A percentile compares a stretch with the other conserved stretches of the same genome.
phyloP scores from a whole-genome alignment of 2,329 filamentous ascomycete species.

The Colletotrichum graminicola region DNA sequence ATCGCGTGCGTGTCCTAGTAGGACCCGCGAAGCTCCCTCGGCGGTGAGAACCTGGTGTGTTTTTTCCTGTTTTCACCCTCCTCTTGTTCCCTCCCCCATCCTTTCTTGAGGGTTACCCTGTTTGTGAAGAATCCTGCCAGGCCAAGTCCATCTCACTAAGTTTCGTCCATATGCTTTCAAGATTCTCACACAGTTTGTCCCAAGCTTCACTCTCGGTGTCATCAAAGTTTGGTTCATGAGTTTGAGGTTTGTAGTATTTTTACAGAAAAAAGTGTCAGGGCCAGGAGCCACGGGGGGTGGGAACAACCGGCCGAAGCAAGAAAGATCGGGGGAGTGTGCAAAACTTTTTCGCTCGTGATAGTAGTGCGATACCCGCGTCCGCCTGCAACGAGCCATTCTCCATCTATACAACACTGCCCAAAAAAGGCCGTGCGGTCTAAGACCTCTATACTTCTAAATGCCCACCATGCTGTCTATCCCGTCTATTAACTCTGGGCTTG shows the following conservation, averaged over 20 bases:
- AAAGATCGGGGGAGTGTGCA: conserved; percentile 21
- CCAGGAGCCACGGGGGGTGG: conserved; percentile 40
- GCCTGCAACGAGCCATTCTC: conserved; percentile 32
- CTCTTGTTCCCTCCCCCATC: background rate
- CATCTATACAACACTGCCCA: conserved; percentile 41
- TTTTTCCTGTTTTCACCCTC: background rate
- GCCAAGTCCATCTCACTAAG: too few relatives aligned
- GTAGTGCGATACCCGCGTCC: conserved; percentile 32
- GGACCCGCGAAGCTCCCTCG: background rate
- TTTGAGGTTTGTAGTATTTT: conserved; percentile 43
- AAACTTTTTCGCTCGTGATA: conserved; percentile 37
- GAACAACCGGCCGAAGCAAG: conserved; percentile 17
- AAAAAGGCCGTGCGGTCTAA: conserved; percentile 37
- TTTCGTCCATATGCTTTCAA: too few relatives aligned
- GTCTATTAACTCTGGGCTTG: conserved; percentile 38
- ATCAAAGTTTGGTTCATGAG: background rate
- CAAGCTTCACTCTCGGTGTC: background rate
- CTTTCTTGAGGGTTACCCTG: too few relatives aligned
- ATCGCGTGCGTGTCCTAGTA: background rate
- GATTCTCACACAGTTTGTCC: background rate
- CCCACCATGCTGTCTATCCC: conserved; percentile 41
- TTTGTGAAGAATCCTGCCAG: background rate
- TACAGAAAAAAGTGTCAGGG: conserved; percentile 42
- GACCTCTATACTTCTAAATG: conserved; percentile 40
- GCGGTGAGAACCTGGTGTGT: conserved; percentile 1